Evolutionary conservation across 2,329 filamentous ascomycete species (phyloP).

Genomic region (Beauveria asiatica): DNA sequence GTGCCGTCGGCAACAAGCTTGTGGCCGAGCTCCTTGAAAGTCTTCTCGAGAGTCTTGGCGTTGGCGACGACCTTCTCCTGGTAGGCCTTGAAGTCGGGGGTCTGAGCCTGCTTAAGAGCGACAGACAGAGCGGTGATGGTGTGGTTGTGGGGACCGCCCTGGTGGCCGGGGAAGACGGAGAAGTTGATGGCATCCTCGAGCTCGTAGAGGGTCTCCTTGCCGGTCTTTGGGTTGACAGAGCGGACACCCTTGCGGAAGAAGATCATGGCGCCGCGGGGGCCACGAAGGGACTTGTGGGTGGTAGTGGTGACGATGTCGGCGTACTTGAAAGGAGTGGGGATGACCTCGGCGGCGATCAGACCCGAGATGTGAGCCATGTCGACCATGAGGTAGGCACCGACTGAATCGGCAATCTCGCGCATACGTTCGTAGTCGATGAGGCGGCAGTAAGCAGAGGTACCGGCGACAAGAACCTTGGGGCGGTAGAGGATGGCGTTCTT

Average conservation of each 20-base stretch:
- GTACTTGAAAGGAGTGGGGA: conserved; percentile 84
- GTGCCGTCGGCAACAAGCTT: conserved; percentile 93
- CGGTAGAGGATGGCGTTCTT: conserved; percentile 87
- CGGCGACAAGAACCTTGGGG: conserved; percentile 91
- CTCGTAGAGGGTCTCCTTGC: conserved; percentile 84
- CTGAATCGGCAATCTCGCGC: conserved; percentile 88
- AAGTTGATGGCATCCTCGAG: conserved; percentile 96
- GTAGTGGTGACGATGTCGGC: conserved; percentile 97
- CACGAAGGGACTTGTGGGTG: conserved; percentile 97
- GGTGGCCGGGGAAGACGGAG: conserved; percentile 97
- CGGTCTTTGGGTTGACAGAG: conserved; percentile 80
- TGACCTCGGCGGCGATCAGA: conserved; percentile 84
- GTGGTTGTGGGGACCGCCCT: conserved; percentile 98
- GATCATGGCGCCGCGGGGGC: conserved; percentile 97
- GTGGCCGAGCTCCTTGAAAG: conserved; percentile 81
- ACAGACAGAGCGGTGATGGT: conserved; percentile 96
- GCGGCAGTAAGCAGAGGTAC: conserved; percentile 96
- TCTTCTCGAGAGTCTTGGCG: conserved; percentile 80
- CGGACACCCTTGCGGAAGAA: conserved; percentile 98
- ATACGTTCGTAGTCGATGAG: conserved; percentile 95
- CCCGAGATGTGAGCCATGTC: conserved; percentile 99
- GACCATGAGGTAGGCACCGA: conserved; percentile 89
- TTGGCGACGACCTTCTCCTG: conserved; percentile 89
- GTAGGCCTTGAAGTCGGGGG: conserved; percentile 86
- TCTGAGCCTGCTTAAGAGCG: conserved; percentile 86